Evolutionary conservation across 345 rosid species (phyloP).

Genomic region (Citrus unshiu): DNA sequence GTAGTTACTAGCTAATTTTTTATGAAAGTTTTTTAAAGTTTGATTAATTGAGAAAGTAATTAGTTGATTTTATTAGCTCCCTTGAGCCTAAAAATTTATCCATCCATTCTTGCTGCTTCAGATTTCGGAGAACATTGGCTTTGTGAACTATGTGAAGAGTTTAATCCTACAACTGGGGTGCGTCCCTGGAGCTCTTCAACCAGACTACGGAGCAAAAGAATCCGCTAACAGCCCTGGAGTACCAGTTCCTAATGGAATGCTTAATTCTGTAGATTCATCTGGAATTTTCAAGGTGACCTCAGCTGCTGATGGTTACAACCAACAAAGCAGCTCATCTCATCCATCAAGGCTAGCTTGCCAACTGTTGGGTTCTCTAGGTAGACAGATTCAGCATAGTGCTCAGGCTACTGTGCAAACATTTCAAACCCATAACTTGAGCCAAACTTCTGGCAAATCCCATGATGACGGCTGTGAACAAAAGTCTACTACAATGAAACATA

Average conservation of each 20-base stretch:
- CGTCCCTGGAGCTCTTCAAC: constrained; percentile 66
- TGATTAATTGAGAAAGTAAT: constrained; percentile 5
- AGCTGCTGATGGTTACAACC: constrained; percentile 35
- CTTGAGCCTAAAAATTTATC: constrained; percentile 6
- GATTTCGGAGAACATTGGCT: constrained; percentile 80
- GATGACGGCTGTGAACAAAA: constrained; percentile 7
- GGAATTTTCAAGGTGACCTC: constrained; percentile 29
- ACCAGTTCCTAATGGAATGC: constrained; percentile 42
- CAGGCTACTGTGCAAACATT: constrained; percentile 21
- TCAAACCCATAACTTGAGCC: constrained; percentile 11
- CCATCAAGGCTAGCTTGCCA: constrained; percentile 23
- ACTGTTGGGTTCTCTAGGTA: constrained; percentile 14
- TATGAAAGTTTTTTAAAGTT: not conserved
- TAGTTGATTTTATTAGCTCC: not conserved
- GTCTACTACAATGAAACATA: constrained; percentile 11
- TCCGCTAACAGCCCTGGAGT: constrained; percentile 37
- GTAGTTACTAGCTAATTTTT: not conserved
- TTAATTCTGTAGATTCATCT: constrained; percentile 22
- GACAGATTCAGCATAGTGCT: constrained; percentile 22
- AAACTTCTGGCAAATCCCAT: constrained; percentile 15
- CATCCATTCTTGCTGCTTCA: constrained; percentile 34
- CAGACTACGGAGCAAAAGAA: constrained; percentile 42
- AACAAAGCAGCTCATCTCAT: constrained; percentile 34
- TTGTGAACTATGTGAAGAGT: constrained; percentile 69
- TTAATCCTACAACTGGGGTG: constrained; percentile 75